Percentiles rank a stretch among this genome's conserved stretches.
Conservation (phyloP, 2,329 filamentous ascomycete genomes). For the Cladosporium austrohemisphaericum region DNA sequence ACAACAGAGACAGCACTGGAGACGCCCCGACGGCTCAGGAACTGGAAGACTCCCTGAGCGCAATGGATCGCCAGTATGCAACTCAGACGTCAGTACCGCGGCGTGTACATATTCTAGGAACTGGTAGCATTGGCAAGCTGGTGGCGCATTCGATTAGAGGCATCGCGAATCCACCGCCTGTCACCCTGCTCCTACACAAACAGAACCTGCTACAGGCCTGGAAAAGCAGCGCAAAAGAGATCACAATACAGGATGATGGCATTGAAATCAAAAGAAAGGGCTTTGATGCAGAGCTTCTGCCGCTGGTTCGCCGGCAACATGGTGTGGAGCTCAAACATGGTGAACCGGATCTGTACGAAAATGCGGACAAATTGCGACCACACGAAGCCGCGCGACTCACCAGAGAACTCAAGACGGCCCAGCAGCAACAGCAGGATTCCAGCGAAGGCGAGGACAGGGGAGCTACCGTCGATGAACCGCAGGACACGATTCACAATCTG, state of each 20-base stretch:
- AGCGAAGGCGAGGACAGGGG: not conserved
- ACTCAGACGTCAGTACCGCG: slow-evolving; percentile 27
- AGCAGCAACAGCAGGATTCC: too few species aligned
- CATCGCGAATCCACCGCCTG: slow-evolving; percentile 60
- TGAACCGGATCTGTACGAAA: slow-evolving; percentile 21
- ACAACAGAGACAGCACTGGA: not conserved
- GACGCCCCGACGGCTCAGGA: not conserved
- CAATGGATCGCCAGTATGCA: slow-evolving; percentile 30
- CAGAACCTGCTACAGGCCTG: slow-evolving; percentile 43
- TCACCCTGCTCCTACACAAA: slow-evolving; percentile 75
- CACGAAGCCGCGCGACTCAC: slow-evolving; percentile 25
- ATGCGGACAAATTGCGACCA: slow-evolving; percentile 24
- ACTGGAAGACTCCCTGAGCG: slow-evolving; percentile 18
- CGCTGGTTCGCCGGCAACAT: slow-evolving; percentile 36
- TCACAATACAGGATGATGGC: slow-evolving; percentile 44
- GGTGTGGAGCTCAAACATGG: slow-evolving; percentile 25
- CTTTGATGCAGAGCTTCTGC: slow-evolving; percentile 45
- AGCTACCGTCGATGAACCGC: not conserved
- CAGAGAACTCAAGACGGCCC: too few species aligned
- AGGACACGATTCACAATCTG: slow-evolving; percentile 63
- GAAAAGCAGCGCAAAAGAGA: slow-evolving; percentile 46
- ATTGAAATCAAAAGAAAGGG: slow-evolving; percentile 37
- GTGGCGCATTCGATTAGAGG: slow-evolving; percentile 69
- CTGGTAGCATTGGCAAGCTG: slow-evolving; percentile 77
- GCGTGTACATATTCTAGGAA: slow-evolving; percentile 72